Percentiles rank a stretch among this genome's conserved stretches.
phyloP scores from a whole-genome alignment of 1,139 yeast species.

The Suhomyces bokatorum region DNA sequence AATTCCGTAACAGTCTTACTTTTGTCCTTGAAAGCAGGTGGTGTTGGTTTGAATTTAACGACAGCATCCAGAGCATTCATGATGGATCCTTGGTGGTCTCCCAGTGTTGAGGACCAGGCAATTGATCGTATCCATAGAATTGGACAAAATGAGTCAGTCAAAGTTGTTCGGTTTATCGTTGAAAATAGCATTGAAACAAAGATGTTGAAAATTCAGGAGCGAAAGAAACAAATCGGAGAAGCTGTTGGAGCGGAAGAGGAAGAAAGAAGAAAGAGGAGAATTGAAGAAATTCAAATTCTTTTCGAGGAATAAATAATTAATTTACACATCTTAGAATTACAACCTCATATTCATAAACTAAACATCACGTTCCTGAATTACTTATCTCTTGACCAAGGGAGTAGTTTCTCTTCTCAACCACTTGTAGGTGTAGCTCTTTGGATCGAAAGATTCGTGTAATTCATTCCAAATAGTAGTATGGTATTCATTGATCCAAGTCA shows the following conservation, averaged over 20 bases:
- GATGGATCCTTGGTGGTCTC: conserved; percentile 99
- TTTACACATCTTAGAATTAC: neutral
- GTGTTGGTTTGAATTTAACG: conserved; percentile 89
- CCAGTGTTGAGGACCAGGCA: conserved; percentile 91
- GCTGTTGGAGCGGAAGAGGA: conserved; percentile 82
- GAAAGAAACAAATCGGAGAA: conserved; percentile 83
- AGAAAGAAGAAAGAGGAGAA: conserved; percentile 66
- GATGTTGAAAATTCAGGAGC: conserved; percentile 84
- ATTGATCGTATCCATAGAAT: conserved; percentile 91
- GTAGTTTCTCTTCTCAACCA: conserved; percentile 81
- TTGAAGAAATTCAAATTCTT: conserved; percentile 78
- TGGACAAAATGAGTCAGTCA: conserved; percentile 77
- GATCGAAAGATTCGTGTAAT: conserved; percentile 48
- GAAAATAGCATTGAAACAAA: conserved; percentile 86
- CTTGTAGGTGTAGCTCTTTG: conserved; percentile 53
- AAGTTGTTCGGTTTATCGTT: conserved; percentile 77
- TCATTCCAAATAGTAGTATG: conserved; percentile 63
- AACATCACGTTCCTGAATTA: neutral
- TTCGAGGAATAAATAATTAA: conserved; percentile 51
- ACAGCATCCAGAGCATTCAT: conserved; percentile 83
- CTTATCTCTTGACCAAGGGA: conserved; percentile 26
- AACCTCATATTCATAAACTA: neutral
- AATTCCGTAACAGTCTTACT: conserved; percentile 56
- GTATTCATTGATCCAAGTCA: conserved; percentile 65
- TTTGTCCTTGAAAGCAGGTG: conserved; percentile 88